These are phyloP conservation scores for Yamadazyma membranifaciens DNA, from an alignment of 1,139 yeast species.

Conservation along the genomic window DNA sequence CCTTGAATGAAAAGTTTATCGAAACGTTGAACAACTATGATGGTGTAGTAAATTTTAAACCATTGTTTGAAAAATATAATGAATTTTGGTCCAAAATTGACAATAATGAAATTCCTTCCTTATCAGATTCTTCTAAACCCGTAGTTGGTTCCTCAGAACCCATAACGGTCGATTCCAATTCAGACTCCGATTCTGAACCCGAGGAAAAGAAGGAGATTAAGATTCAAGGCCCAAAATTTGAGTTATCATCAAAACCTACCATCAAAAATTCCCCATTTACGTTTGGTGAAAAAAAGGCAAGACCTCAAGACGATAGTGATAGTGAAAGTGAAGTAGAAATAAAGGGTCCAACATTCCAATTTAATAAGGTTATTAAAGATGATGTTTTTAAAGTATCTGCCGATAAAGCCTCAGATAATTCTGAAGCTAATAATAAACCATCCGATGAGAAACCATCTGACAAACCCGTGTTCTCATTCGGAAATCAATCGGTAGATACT, in stretches of 20 bases:
- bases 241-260: constrained; percentile 51
- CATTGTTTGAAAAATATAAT: constrained; percentile 59
- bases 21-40: constrained; percentile 49
- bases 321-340: constrained; percentile 53
- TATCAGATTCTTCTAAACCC: constrained; percentile 4
- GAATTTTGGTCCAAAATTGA: constrained; percentile 42
- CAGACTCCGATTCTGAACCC: constrained; percentile 34
- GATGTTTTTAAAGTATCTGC: constrained; percentile 45
- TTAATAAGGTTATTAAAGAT: constrained; percentile 46
- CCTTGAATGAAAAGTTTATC: constrained; percentile 67
- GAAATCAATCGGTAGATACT: not conserved
- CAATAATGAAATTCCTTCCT: not conserved
- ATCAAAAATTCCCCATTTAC: constrained; percentile 60
- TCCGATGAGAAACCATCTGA: constrained; percentile 2
- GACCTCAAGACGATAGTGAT: constrained; percentile 28
- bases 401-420: not conserved
- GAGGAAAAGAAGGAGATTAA: constrained; percentile 40
- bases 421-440: constrained; percentile 4
- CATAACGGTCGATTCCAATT: constrained; percentile 17
- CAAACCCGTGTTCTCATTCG: constrained; percentile 11
- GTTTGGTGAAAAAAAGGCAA: constrained; percentile 45
- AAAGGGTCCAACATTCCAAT: constrained; percentile 65
- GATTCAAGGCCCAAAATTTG: constrained; percentile 66
- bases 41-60: constrained; percentile 57
- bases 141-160: constrained; percentile 8